Base-by-base conservation (phyloP, 495 filamentous ascomycete species). In the Penicillium maclennaniae region DNA sequence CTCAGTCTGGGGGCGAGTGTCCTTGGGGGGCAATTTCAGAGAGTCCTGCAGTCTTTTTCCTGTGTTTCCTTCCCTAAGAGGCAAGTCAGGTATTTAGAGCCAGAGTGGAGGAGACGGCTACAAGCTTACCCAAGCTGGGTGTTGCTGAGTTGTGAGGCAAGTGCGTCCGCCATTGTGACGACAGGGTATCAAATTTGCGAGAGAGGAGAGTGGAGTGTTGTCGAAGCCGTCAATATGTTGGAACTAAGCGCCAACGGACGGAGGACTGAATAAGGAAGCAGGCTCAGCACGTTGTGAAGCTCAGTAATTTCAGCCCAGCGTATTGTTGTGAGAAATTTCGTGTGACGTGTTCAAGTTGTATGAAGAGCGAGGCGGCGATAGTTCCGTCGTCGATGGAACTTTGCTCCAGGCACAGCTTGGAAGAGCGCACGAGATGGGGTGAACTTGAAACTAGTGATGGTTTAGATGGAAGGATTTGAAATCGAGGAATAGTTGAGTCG, bases 1-100 rank as follows among this genome's bases (percentile, higher is more conserved):
- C 82, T 97, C 95, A 27, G 93, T 98, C 69, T 97, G 95, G 55
- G 87, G 87, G 67, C 93, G 85, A 38, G 81, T 79, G 72, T 98
- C 93, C 72, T 88, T 95, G 37, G 82, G 77, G 16, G 91, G 89
- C 42, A 87, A 67, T 56, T 91, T 89, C 50, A 96, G 73, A 48
- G 79, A 82, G 48, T 85, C 82, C 69, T 89, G 95, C 87, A 89
- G 92, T 64, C 86, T 83, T 23, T 81, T 78, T 23, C 85, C 81
- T 59, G 79, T 62, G 54, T 70, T 60, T 59, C 67, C 64, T 68
- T 83, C 83, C 64, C 82, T 80, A 47, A 56, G 55, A 55, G 61
- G 47, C 43, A 26, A 46, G 56, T 61, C 54, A 60, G 52, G 43
- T 12, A 47, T 46, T 47, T 1, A 1, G 15, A 34, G 14, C 31